Conservation (phyloP, 371 early-diverging fungal genomes). For the Globomyces sp. region DNA sequence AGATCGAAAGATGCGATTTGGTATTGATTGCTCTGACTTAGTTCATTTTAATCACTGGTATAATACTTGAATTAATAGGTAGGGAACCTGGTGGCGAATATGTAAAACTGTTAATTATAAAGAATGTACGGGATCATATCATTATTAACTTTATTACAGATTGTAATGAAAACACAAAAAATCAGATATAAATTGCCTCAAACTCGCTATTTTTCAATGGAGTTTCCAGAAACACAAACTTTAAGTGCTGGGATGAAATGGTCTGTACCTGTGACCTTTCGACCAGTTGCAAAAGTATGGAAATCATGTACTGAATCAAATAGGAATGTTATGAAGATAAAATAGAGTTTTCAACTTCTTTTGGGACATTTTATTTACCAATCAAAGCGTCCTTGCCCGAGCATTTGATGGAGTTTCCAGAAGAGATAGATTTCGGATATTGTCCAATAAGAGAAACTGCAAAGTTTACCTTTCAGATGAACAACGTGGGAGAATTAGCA, state of each 20-base stretch:
- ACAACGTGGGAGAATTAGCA: constrained; percentile 46
- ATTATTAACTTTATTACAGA: too few species aligned
- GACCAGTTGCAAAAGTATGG: constrained; percentile 50
- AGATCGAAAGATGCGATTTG: constrained; percentile 39
- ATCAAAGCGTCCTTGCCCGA: constrained; percentile 50
- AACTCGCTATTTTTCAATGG: constrained; percentile 51
- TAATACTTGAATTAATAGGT: neutral
- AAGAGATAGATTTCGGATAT: constrained; percentile 38
- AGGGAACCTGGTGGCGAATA: constrained; percentile 57
- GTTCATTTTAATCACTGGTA: constrained; percentile 52
- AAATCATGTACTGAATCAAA: neutral
- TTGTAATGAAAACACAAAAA: constrained; percentile 54
- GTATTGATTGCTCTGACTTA: constrained; percentile 50
- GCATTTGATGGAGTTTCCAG: constrained; percentile 43
- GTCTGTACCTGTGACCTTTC: constrained; percentile 51
- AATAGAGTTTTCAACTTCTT: constrained; percentile 46
- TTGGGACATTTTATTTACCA: constrained; percentile 47
- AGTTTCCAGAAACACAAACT: constrained; percentile 51
- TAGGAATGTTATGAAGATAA: constrained; percentile 49
- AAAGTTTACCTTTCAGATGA: constrained; percentile 30
- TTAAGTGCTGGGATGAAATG: constrained; percentile 55
- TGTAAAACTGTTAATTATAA: constrained; percentile 44
- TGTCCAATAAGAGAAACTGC: constrained; percentile 48
- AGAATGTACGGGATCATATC: constrained; percentile 32
- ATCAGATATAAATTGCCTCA: constrained; percentile 52